Base-by-base conservation (phyloP, 352 stramenopile genomes). In the Discostella stelligera region DNA sequence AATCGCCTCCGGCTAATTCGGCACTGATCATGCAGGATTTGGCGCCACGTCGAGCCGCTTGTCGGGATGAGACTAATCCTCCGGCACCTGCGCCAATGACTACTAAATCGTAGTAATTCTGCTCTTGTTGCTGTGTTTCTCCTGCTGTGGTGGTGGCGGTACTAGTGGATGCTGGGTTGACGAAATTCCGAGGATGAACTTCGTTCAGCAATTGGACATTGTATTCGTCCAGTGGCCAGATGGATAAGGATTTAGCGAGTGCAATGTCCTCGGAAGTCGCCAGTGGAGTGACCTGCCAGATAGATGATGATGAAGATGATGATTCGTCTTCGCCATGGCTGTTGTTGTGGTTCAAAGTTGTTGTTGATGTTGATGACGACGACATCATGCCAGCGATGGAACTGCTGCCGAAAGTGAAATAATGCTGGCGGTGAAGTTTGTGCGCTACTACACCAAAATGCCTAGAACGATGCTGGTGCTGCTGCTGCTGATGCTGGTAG, bases 1-100 rank as follows among this genome's bases (percentile, higher is more conserved):
- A 96, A 68, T 95, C 91, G 21, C 92, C 92, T 39, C 92, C 92
- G 4, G 87, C 87, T 39, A 93, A 72, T 68, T 87, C 70, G 27
- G 77, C 75, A 44, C 65, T 80, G 16, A 93, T 89, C 75, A 93
- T 84, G 58, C 78, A 84, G 18, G 56, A 83, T 77, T 89, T 93
- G 4, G 74, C 87, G 39, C 87, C 87, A 9, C 87, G 73, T 32
- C 87, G 65, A 49, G 78, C 85, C 11, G 83, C 71, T 55, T 89
- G 85, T 55, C 83, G 79, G 9, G 77, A 82, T 16, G 74, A 84
- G 2, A 92, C 85, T 14, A 94, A 76, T 54, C 89, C 89, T 30
- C 87, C 88, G 10, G 90, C 86, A 13, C 90, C 90, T 20, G 87
- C 80, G 48, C 90, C 90, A 71, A 95, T 87, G 3, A 89, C 88